Base-by-base conservation (phyloP, 106 monocot species). In the Apostasia ramifera region DNA sequence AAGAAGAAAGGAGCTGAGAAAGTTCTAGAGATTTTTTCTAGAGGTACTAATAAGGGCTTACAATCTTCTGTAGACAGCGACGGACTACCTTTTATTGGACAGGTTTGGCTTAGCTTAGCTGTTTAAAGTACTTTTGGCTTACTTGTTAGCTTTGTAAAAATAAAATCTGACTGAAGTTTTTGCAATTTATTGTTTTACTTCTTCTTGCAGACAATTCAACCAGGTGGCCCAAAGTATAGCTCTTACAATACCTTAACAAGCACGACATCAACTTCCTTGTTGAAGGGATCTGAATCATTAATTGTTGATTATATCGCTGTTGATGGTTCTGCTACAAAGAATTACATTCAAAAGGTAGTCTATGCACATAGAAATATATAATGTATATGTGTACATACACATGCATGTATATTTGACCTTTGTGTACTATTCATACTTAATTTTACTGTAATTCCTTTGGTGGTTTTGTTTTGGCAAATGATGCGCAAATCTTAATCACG, bases 1-100 rank as follows among this genome's bases (percentile, higher is more conserved):
- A 80, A 71, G 15, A 74, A 47, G 55, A 71, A 61, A 42, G 77
- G 67, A 47, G 71, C 73, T 67, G 79, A 72, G 53, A 67, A 75
- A 65, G 54, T 66, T 68, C 14, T 70, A 15, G 81, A 92, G 73
- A 71, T 90, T 7, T 98, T 98, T 79, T 65, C 85, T 8, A 85
- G 80, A 71, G 71, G 92, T 11, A 69, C 9, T 61, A 64, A 84
- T 43, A 66, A 14, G 52, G 55, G 62, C 1, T 68, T 54, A 44
- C 73, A 49, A 14, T 75, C 80, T 8, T 63, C 71, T 41, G 75
- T 87, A 70, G 97, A 90, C 79, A 76, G 81, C 55, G 97, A 98
- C 72, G 97, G 97, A 41, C 97, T 98, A 87, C 97, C 97, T 56
- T 83, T 77, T 53, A 61, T 92, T 82, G 89, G 89, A 51, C 87